phyloP scores from a whole-genome alignment of 129 eudicot genomes.

The Kitagawia praeruptora region DNA sequence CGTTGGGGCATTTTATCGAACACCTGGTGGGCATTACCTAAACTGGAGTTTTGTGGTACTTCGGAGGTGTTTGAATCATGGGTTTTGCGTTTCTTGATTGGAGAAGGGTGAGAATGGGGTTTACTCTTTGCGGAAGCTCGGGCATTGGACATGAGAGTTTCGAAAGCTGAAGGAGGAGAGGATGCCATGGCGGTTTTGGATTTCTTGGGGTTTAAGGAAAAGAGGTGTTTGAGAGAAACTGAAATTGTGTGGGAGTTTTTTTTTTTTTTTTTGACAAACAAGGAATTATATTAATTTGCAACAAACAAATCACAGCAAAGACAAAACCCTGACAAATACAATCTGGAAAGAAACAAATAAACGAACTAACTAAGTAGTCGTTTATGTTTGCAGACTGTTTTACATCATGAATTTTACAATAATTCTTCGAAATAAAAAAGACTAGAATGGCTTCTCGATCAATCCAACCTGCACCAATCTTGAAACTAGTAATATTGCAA shows the following conservation, averaged over 20 bases:
- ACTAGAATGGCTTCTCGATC: too few relatives aligned
- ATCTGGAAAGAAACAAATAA: too few relatives aligned
- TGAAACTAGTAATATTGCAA: too few relatives aligned
- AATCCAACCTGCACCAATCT: too few relatives aligned
- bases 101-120: constrained; percentile 28
- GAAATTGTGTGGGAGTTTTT: neutral
- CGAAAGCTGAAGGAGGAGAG: constrained; percentile 68
- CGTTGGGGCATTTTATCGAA: neutral
- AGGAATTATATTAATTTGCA: too few relatives aligned
- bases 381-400: too few relatives aligned
- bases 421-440: too few relatives aligned
- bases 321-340: too few relatives aligned
- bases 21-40: neutral
- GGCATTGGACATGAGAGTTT: constrained; percentile 66
- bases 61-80: constrained; percentile 22
- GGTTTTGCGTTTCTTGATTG: constrained; percentile 67
- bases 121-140: constrained; percentile 41
- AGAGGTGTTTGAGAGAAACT: constrained; percentile 4
- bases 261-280: too few relatives aligned
- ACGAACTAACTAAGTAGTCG: too few relatives aligned
- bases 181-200: constrained; percentile 27
- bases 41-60: neutral
- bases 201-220: constrained; percentile 21
- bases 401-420: too few relatives aligned
- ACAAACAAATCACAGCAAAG: too few relatives aligned